Percentiles rank a stretch among this genome's conserved stretches.
Evolutionary conservation across 2,329 filamentous ascomycete species (phyloP).

Genomic region (Cladosporium sphaerospermum): DNA sequence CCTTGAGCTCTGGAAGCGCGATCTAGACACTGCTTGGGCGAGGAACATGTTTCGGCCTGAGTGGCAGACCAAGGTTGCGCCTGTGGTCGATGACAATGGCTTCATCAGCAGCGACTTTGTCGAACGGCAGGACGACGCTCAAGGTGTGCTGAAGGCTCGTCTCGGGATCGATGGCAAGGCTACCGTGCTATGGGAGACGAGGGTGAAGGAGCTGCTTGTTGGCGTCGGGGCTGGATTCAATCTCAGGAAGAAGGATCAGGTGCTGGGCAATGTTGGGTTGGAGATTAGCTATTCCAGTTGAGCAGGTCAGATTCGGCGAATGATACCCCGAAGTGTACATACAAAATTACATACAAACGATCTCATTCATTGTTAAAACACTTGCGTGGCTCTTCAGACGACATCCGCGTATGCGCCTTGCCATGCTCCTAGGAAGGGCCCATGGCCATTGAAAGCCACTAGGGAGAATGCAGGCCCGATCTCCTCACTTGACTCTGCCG

Average conservation of each 20-base stretch:
- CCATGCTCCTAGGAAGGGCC: too few species aligned
- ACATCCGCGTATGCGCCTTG: too few species aligned
- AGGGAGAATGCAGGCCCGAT: not conserved
- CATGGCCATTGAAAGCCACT: not conserved
- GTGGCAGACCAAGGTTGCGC: constrained; percentile 30
- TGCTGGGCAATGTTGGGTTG: constrained; percentile 68
- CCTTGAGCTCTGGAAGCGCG: constrained; percentile 70
- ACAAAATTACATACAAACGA: not conserved
- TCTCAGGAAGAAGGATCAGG: constrained; percentile 66
- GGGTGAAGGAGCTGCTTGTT: constrained; percentile 86
- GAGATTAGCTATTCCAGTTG: constrained; percentile 69
- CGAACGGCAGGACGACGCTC: constrained; percentile 57
- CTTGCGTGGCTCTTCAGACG: too few species aligned
- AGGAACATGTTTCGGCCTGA: constrained; percentile 37
- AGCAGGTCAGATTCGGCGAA: not conserved
- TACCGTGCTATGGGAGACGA: constrained; percentile 85
- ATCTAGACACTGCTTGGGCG: constrained; percentile 39
- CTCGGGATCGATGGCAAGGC: constrained; percentile 84
- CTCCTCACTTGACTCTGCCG: not conserved
- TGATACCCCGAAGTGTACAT: not conserved
- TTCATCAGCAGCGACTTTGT: constrained; percentile 17
- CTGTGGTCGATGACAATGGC: constrained; percentile 10
- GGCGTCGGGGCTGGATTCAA: constrained; percentile 84
- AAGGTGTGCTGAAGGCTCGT: constrained; percentile 82
- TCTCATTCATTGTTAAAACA: not conserved